Base-by-base conservation (phyloP, 2,329 filamentous ascomycete species). In the Fusarium hainanense region DNA sequence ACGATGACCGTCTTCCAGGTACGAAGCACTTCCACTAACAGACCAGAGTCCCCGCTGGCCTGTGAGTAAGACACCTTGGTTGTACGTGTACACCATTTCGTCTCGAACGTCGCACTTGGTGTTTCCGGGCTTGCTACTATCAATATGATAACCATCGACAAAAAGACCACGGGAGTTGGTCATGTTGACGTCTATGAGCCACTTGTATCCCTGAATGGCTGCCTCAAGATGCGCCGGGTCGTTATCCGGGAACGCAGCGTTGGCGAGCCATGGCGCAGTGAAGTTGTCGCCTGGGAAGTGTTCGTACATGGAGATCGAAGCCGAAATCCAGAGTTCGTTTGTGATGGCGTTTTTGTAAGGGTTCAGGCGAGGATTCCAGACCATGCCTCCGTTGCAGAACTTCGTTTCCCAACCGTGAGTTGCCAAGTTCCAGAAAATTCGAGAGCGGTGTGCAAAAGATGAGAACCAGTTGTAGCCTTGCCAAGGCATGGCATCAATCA, bases 311-410 rank as follows among this genome's bases (percentile, higher is more conserved):
- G 87, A 88, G 37, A 95, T 87, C 23, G 92, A 96, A 0, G 93
- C 93, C 0, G 94, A 86, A 64, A 98, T 93, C 81, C 88, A 98
- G 2, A 98, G 87, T 77, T 98, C 89, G 76, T 98, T 98, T 30
- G 95, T 98, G 74, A 98, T 97, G 68, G 95, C 93, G 75, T 98
- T 98, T 77, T 98, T 98, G 83, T 98, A 98, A 0, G 94, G 93
- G 41, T 85, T 80, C 28, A 95, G 82, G 37, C 88, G 87, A 4
- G 93, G 93, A 71, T 92, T 97, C 95, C 95, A 98, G 16, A 89
- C 87, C 92, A 98, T 97, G 46, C 95, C 95, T 23, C 95, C 95
- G 7, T 87, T 87, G 74, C 95, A 98, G 7, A 97, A 85, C 25
- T 84, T 85, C 23, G 88, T 91, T 76, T 97, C 92, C 93, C 94